A percentile compares a stretch with the other conserved stretches of the same genome.
phyloP scores from a whole-genome alignment of 1,284 basidiomycete species.

The Calocybe gambosa region DNA sequence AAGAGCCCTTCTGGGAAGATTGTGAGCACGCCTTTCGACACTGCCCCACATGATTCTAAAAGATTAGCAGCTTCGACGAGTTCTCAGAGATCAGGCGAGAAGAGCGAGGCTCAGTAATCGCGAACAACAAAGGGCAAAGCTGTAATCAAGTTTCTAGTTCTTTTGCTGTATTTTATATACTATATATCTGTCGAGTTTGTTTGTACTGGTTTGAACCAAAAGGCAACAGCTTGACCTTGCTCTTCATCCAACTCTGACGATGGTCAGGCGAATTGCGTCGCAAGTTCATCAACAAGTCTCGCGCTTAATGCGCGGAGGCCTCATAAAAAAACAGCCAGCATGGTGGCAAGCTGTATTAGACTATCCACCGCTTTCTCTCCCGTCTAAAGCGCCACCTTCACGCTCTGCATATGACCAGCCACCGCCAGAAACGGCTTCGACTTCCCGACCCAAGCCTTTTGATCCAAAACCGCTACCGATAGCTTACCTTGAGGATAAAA shows the following conservation, averaged over 20 bases:
- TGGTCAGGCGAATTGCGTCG: slow-evolving; percentile 80
- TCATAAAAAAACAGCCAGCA: slow-evolving; percentile 66
- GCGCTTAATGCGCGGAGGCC: slow-evolving; percentile 71
- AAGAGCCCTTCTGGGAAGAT: slow-evolving; percentile 73
- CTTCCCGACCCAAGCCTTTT: slow-evolving; percentile 22
- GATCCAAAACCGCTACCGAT: slow-evolving; percentile 57
- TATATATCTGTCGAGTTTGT: slow-evolving; percentile 2
- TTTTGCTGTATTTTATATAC: too few species aligned
- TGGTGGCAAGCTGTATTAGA: slow-evolving; percentile 87
- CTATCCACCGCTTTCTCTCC: slow-evolving; percentile 83
- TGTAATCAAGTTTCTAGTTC: slow-evolving; percentile 3
- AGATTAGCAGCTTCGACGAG: slow-evolving; percentile 30
- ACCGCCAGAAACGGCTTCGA: slow-evolving; percentile 11
- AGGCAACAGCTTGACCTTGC: slow-evolving; percentile 3
- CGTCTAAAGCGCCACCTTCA: slow-evolving; percentile 62
- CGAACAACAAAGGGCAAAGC: slow-evolving; percentile 6
- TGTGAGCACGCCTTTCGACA: slow-evolving; percentile 22
- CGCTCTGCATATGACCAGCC: slow-evolving; percentile 48
- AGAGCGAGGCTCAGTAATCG: slow-evolving; percentile 7
- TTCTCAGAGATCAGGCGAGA: slow-evolving; percentile 35
- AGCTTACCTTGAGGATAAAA: slow-evolving; percentile 79
- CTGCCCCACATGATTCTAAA: not conserved
- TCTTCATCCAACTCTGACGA: slow-evolving; percentile 23
- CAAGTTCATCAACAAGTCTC: slow-evolving; percentile 89
- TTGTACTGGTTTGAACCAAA: slow-evolving; percentile 18